Base-by-base conservation (phyloP, 202 grass and related monocot species). In the Saccharum hybrid region DNA sequence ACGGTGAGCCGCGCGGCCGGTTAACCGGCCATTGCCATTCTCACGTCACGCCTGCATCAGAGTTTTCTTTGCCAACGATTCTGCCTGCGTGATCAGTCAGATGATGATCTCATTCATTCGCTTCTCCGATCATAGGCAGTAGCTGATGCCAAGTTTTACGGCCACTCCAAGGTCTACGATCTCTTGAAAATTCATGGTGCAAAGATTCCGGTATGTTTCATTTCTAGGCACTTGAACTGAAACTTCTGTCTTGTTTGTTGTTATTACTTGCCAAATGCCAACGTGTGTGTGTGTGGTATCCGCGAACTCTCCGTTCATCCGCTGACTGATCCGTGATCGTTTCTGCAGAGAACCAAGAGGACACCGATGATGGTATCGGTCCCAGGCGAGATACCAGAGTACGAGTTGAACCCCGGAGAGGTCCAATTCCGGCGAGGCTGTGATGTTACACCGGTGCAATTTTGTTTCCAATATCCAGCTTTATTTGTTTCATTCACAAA, bases 141-240 rank as follows among this genome's bases (percentile, higher is more conserved):
- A 40, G 91, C 91, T 81, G 96, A 99, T 78, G 89, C 96, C 69
- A 99, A 89, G 76, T 96, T 72, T 57, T 99, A 99, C 71, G 93
- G 93, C 56, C 89, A 99, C 71, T 21, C 72, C 46, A 86, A 88
- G 51, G 82, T 99, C 67, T 99, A 94, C 76, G 90, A 96, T 16
- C 84, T 96, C 66, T 85, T 99, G 74, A 99, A 87, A 90, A 76
- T 87, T 78, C 73, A 88, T 80, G 96, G 96, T 52, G 96, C 89
- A 63, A 92, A 96, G 88, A 65, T 86, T 43, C 93, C 91, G 84
- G 96, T 99, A 94, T 46, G 3, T 68, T 60, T 22, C 0, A 60
- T 60, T 39, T 78, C 52, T 49, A 59, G 45, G 5, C 31, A 37
- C 42, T 72, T 40, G 48, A 78, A 23, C 49, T 61, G 7, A 33